phyloP scores from a whole-genome alignment of 164 flowering plant species.

The Stephania cephalantha region DNA sequence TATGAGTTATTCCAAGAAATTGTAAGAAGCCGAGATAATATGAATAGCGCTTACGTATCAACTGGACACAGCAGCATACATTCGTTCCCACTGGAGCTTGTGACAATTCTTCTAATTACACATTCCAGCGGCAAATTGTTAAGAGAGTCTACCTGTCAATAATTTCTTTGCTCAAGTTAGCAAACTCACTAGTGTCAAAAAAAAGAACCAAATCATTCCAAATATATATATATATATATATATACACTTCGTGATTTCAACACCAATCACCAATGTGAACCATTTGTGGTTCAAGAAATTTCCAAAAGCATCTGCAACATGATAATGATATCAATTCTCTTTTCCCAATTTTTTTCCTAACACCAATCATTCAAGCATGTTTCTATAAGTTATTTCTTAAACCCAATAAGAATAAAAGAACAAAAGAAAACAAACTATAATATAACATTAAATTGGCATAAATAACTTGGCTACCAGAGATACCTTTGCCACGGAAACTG shows the following conservation, averaged over 20 bases:
- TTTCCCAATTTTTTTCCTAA: background rate
- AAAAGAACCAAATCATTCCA: background rate
- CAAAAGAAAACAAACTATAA: too few species aligned
- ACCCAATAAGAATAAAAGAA: too few species aligned
- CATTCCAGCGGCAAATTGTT: conserved; percentile 80
- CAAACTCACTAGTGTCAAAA: background rate
- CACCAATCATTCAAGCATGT: background rate
- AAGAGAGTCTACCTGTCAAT: conserved; percentile 72
- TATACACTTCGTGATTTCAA: too few species aligned
- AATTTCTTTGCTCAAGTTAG: conserved; percentile 9
- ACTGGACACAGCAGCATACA: conserved; percentile 91
- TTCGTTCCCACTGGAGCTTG: conserved; percentile 62
- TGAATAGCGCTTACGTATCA: conserved; percentile 62
- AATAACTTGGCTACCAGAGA: background rate
- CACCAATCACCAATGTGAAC: too few species aligned
- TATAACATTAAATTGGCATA: too few species aligned
- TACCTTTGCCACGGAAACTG: background rate
- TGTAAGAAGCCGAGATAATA: background rate
- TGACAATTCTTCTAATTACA: conserved; percentile 75
- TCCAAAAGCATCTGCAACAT: background rate
- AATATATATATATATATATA: too few species aligned
- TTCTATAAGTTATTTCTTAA: too few species aligned
- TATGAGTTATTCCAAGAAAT: conserved; percentile 5
- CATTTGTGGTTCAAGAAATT: background rate
- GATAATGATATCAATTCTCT: background rate